A percentile compares a stretch with the other conserved stretches of the same genome.
phyloP scores from a whole-genome alignment of 805 yeast genomes.

The Kurtzmaniella fragi region DNA sequence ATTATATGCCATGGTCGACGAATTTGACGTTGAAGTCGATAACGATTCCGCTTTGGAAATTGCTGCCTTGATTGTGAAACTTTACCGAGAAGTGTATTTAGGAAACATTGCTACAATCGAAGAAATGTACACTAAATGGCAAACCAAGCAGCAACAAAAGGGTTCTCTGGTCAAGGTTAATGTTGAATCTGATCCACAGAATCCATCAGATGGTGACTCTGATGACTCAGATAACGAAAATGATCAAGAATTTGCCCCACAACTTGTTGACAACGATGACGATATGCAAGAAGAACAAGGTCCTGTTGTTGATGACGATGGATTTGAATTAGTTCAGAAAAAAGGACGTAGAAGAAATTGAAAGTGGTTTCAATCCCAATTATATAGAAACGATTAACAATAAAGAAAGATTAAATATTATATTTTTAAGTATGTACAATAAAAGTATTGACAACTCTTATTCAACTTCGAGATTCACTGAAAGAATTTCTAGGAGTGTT shows the following conservation, averaged over 20 bases:
- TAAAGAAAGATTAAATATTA: background rate
- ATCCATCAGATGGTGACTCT: slow-evolving; percentile 49
- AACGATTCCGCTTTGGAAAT: slow-evolving; percentile 80
- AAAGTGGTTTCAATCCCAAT: background rate
- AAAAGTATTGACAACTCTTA: background rate
- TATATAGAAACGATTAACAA: background rate
- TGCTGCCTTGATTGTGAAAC: slow-evolving; percentile 59
- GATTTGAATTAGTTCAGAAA: slow-evolving; percentile 82
- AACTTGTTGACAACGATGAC: slow-evolving; percentile 16
- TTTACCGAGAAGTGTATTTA: slow-evolving; percentile 60
- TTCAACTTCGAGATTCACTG: slow-evolving; percentile 12
- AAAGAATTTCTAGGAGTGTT: slow-evolving; percentile 33
- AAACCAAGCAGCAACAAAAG: slow-evolving; percentile 41
- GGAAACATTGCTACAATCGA: slow-evolving; percentile 55
- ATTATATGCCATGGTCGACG: slow-evolving; percentile 89
- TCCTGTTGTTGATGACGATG: slow-evolving; percentile 89
- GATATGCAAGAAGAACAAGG: slow-evolving; percentile 35
- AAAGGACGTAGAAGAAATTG: slow-evolving; percentile 36
- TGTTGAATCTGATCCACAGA: slow-evolving; percentile 56
- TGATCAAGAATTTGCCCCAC: slow-evolving; percentile 20
- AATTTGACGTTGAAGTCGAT: slow-evolving; percentile 83
- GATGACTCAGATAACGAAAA: slow-evolving; percentile 46
- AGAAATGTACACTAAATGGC: slow-evolving; percentile 54
- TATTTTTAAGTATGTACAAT: background rate
- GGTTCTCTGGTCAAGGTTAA: slow-evolving; percentile 34